Evolutionary conservation across 116 monocot species (phyloP).

Genomic region (Phalaenopsis hybrid): DNA sequence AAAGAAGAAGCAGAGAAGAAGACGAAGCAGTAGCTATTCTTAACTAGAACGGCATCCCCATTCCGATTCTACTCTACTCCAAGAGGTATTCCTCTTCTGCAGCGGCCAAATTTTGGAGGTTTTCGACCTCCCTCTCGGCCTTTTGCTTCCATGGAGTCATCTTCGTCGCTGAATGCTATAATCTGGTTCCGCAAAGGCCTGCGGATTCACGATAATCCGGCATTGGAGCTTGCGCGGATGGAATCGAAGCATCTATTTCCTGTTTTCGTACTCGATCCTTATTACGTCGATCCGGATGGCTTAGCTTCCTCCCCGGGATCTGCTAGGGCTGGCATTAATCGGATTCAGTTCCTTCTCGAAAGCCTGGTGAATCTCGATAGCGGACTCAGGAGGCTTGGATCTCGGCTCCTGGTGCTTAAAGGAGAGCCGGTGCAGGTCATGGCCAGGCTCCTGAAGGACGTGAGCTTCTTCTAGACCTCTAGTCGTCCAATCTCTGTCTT

Average conservation of each 20-base stretch:
- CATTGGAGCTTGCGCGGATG: slow-evolving; percentile 45
- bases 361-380: slow-evolving; percentile 69
- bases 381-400: slow-evolving; percentile 58
- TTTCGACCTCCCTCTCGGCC: neutral
- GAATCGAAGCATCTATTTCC: slow-evolving; percentile 48
- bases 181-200: slow-evolving; percentile 91
- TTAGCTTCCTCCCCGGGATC: slow-evolving; percentile 67
- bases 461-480: slow-evolving; percentile 11
- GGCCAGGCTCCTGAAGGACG: slow-evolving; percentile 42
- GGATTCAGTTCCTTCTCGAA: slow-evolving; percentile 79
- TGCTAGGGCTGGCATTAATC: slow-evolving; percentile 45
- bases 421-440: slow-evolving; percentile 49
- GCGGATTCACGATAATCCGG: slow-evolving; percentile 90
- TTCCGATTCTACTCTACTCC: neutral
- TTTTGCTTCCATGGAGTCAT: neutral
- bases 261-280: slow-evolving; percentile 86
- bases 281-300: slow-evolving; percentile 61
- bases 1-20: neutral
- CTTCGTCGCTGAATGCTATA: slow-evolving; percentile 37
- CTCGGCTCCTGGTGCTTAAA: slow-evolving; percentile 59
- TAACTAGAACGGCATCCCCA: neutral
- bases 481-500: neutral
- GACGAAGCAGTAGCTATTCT: neutral
- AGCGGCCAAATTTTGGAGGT: neutral
- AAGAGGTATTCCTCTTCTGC: neutral